Evolutionary conservation across 306 rosid genomes (phyloP), one percentile per base, ranked within the genome.

Genomic region (Cicer cuneatum): DNA sequence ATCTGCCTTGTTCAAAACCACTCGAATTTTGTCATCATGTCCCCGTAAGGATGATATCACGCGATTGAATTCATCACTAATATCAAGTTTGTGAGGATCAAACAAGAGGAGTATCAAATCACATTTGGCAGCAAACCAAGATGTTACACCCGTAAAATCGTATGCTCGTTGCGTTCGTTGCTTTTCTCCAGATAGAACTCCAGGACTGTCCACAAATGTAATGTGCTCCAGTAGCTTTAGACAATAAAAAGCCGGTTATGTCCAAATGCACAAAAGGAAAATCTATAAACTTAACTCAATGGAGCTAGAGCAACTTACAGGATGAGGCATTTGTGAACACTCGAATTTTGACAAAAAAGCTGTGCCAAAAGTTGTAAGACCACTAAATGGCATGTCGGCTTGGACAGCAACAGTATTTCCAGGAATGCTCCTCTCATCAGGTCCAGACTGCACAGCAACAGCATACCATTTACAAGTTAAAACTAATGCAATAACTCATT

Each of bases 81-180:
- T 83, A 69, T 93, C 98, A 37, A 93, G 96, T 74, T 93, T 93
- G 88, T 93, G 96, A 68, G 98, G 98, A 84, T 93, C 98, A 81
- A 93, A 93, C 72, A 93, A 19, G 21, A 93, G 91, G 21, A 93
- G 84, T 64, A 93, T 90, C 62, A 93, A 85, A 85, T 93, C 98
- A 73, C 95, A 93, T 86, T 93, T 93, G 0, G 98, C 80, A 83
- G 98, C 98, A 83, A 93, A 90, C 96, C 98, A 93, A 18, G 98
- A 93, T 35, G 96, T 93, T 51, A 93, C 96, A 38, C 96, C 96
- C 0, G 91, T 93, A 79, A 93, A 93, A 70, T 93, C 91, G 56
- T 93, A 93, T 10, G 96, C 95, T 37, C 98, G 83, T 67, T 93
- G 96, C 0, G 96, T 89, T 49, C 98, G 86, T 85, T 93, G 98